Evolutionary conservation across 1,284 basidiomycete genomes (phyloP).

Genomic region (Apiotrichum veenhuisii): DNA sequence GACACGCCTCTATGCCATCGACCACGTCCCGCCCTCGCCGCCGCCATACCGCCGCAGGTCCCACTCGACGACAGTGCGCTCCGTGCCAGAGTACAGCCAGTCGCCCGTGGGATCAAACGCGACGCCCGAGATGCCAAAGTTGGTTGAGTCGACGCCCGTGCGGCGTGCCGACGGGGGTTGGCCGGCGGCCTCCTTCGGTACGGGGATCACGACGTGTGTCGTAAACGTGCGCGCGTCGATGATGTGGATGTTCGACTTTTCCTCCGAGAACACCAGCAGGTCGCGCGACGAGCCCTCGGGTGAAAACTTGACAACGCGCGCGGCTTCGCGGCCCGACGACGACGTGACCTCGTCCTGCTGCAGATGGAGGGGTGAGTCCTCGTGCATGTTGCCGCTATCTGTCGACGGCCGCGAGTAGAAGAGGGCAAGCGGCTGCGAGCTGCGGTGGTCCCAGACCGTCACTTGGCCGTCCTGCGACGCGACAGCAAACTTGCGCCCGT

Average conservation of each 20-base stretch:
- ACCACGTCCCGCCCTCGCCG: conserved; percentile 37
- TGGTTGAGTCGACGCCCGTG: conserved; percentile 31
- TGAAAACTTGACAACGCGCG: conserved; percentile 48
- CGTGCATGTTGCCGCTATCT: not conserved
- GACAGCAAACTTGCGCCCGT: conserved; percentile 49
- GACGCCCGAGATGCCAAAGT: conserved; percentile 43
- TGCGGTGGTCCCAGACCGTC: conserved; percentile 50
- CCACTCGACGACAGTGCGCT: conserved; percentile 49
- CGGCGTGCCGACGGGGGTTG: conserved; percentile 5
- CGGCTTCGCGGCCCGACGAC: conserved; percentile 41
- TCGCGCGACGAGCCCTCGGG: conserved; percentile 46
- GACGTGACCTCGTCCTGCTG: conserved; percentile 29
- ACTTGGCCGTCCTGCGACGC: conserved; percentile 50
- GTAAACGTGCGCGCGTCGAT: conserved; percentile 48
- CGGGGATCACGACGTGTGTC: conserved; percentile 43
- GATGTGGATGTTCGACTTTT: conserved; percentile 47
- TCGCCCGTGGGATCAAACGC: conserved; percentile 48
- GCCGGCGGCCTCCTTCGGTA: conserved; percentile 25
- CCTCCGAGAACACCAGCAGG: conserved; percentile 46
- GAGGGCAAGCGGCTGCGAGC: conserved; percentile 44
- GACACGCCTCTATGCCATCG: conserved; percentile 27
- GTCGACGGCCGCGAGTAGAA: conserved; percentile 33
- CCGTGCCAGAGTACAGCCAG: conserved; percentile 48
- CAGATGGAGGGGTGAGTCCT: conserved; percentile 15
- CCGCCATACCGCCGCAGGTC: conserved; percentile 41